Base-by-base conservation (phyloP, 495 filamentous ascomycete species). In the Sporormia fimetaria region DNA sequence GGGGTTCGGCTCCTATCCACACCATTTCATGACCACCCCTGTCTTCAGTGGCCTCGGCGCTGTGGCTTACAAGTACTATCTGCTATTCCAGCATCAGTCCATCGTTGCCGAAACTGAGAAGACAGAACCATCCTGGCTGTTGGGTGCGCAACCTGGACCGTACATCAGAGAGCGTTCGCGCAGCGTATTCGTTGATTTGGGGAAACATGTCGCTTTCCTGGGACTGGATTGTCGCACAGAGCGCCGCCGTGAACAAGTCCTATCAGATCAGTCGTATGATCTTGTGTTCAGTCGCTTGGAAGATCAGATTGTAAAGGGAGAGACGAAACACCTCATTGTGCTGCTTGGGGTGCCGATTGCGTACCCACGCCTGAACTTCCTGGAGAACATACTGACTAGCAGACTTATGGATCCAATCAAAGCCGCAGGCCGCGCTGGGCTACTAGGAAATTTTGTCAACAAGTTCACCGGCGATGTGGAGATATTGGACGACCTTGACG, bases 61-160 rank as follows among this genome's bases (percentile, higher is more conserved):
- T 33, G 75, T 95, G 33, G 90, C 88, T 1, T 94, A 88, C 69
- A 98, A 96, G 57, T 95, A 95, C 55, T 98, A 98, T 55, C 76
- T 98, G 75, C 70, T 98, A 5, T 98, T 96, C 65, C 90, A 98
- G 60, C 90, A 98, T 54, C 90, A 98, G 59, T 90, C 78, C 51
- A 67, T 88, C 15, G 67, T 71, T 0, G 74, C 80, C 11, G 88
- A 95, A 60, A 80, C 74, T 1, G 75, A 87, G 48, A 63, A 73
- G 40, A 71, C 83, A 11, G 90, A 98, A 58, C 86, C 87, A 6
- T 94, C 82, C 58, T 98, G 92, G 92, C 59, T 87, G 20, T 66
- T 95, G 11, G 90, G 90, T 17, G 65, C 69, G 21, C 60, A 68
- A 12, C 81, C 79, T 8, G 90, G 90, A 6, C 92, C 92, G 10